Percentiles rank a stretch among this genome's conserved stretches.
Conservation (phyloP, 2,329 filamentous ascomycete species). For the Chrysoporthe puriensis region DNA sequence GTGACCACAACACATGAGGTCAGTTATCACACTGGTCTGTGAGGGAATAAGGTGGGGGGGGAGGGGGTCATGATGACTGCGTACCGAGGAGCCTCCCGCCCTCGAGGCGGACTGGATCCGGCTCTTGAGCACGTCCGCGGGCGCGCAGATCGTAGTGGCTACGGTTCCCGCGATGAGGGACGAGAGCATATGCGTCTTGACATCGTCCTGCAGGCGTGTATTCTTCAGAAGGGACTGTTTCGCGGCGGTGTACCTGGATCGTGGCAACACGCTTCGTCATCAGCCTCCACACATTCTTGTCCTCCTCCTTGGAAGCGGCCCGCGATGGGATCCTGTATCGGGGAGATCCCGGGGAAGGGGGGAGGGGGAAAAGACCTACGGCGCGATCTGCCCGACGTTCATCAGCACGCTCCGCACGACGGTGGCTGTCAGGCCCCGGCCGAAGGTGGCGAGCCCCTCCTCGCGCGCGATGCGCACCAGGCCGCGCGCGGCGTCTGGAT, state of each 20-base stretch:
- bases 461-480: constrained; percentile 41
- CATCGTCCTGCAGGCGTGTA: constrained; percentile 41
- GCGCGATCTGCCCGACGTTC: constrained; percentile 51
- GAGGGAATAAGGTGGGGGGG: too few species aligned
- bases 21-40: not conserved
- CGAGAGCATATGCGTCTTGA: constrained; percentile 45
- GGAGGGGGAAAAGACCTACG: constrained; percentile 36
- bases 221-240: constrained; percentile 39
- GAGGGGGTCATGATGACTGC: not conserved
- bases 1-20: not conserved
- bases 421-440: constrained; percentile 45
- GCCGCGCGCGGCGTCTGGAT: constrained; percentile 44
- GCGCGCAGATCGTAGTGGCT: constrained; percentile 49
- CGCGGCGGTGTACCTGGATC: constrained; percentile 38
- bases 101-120: constrained; percentile 42
- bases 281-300: not conserved
- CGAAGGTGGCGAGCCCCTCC: constrained; percentile 45
- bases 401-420: constrained; percentile 48
- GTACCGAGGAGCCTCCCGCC: constrained; percentile 22
- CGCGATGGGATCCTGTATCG: too few species aligned
- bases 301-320: not conserved
- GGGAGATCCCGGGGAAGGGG: not conserved
- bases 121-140: constrained; percentile 50
- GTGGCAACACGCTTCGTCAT: not conserved
- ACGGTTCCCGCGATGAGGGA: constrained; percentile 49